Evolutionary conservation across 495 filamentous ascomycete genomes (phyloP).

Genomic region (Aspergillus sparsus): DNA sequence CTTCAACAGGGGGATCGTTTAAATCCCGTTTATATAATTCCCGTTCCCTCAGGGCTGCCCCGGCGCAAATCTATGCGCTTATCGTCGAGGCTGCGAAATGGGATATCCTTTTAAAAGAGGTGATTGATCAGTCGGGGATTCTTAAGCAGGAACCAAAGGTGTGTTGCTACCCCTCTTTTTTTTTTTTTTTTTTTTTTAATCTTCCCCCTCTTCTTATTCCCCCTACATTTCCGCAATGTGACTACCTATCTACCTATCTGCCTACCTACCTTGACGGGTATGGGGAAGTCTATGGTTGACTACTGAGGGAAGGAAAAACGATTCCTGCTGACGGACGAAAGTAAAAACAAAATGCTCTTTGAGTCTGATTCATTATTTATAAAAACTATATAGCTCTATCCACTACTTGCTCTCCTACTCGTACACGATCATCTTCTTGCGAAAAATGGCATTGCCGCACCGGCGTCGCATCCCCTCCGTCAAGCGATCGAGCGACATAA

Average conservation of each 20-base stretch:
- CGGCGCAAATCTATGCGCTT: slow-evolving; percentile 82
- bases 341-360: slow-evolving; percentile 23
- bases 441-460: slow-evolving; percentile 76
- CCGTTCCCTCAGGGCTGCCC: slow-evolving; percentile 68
- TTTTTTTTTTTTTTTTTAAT: not conserved
- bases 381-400: slow-evolving; percentile 63
- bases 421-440: slow-evolving; percentile 83
- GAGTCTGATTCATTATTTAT: slow-evolving; percentile 45
- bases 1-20: slow-evolving; percentile 69
- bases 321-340: slow-evolving; percentile 7
- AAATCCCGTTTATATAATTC: slow-evolving; percentile 75
- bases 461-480: slow-evolving; percentile 72
- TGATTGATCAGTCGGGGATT: slow-evolving; percentile 74
- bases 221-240: too few species aligned
- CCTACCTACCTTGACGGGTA: too few species aligned
- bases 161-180: too few species aligned
- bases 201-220: not conserved
- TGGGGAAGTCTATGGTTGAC: too few species aligned
- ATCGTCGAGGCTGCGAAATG: slow-evolving; percentile 86
- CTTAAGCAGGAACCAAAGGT: slow-evolving; percentile 82
- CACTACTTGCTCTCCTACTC: slow-evolving; percentile 76
- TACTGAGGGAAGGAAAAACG: slow-evolving; percentile 12
- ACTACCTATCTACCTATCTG: too few species aligned
- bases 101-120: slow-evolving; percentile 79
- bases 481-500: slow-evolving; percentile 77